Conservation (phyloP, 106 monocot species). For the Iris macrosiphon region DNA sequence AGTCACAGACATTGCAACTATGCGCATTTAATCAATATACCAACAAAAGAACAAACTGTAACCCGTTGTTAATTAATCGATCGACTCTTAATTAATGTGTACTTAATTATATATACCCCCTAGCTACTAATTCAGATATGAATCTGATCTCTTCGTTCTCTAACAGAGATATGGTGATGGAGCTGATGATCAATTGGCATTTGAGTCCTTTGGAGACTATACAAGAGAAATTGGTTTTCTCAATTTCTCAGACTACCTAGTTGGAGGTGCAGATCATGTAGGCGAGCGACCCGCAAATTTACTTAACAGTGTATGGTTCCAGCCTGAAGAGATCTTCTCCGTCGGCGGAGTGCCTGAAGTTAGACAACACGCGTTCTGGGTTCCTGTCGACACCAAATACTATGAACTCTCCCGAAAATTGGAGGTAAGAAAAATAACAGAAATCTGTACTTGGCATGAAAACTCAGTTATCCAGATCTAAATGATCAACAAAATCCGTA, state of each 20-base stretch:
- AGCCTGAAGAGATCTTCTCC: conserved; percentile 57
- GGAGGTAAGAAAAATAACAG: no score
- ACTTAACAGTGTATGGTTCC: conserved; percentile 55
- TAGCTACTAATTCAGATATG: background rate
- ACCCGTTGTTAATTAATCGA: no score
- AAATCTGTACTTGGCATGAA: no score
- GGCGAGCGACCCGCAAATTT: conserved; percentile 1
- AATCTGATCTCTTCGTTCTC: background rate
- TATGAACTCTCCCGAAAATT: conserved; percentile 22
- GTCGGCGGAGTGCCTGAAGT: conserved; percentile 36
- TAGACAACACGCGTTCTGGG: conserved; percentile 44
- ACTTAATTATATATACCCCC: background rate
- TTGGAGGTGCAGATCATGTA: background rate
- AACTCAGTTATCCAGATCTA: no score
- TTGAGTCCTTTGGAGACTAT: conserved; percentile 43
- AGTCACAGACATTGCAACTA: no score
- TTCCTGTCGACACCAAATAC: conserved; percentile 29
- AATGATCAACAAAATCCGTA: no score
- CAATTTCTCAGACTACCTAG: conserved; percentile 39
- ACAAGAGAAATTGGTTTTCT: conserved; percentile 36
- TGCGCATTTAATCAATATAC: no score
- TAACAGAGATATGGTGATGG: conserved; percentile 38
- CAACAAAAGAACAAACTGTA: no score
- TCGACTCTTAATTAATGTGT: background rate
- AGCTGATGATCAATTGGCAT: conserved; percentile 24